Evolutionary conservation across 1,139 yeast species (phyloP).

Genomic region (Torulaspora pretoriensis): DNA sequence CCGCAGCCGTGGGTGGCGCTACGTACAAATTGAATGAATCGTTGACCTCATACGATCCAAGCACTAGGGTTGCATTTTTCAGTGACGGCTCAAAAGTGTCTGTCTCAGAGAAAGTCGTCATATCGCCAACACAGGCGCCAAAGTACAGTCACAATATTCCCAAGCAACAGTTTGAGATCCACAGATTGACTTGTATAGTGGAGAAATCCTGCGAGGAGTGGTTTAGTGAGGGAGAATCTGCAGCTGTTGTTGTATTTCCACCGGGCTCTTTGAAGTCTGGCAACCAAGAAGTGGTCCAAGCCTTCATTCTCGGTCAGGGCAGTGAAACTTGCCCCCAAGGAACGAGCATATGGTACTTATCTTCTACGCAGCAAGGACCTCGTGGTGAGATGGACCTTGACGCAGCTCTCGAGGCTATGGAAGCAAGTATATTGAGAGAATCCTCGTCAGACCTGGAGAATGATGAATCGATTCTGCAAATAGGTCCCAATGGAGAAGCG

Average conservation of each 20-base stretch:
- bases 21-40: conserved; percentile 78
- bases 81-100: conserved; percentile 72
- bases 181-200: conserved; percentile 77
- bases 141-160: conserved; percentile 38
- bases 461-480: conserved; percentile 51
- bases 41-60: conserved; percentile 60
- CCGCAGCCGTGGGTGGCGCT: conserved; percentile 98
- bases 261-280: conserved; percentile 68
- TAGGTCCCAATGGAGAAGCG: conserved; percentile 64
- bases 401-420: conserved; percentile 75
- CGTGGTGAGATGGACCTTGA: conserved; percentile 76
- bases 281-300: conserved; percentile 76
- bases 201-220: conserved; percentile 86
- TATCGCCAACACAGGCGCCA: conserved; percentile 70
- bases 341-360: conserved; percentile 85
- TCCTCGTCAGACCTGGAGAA: conserved; percentile 52
- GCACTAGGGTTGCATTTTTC: conserved; percentile 61
- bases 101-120: conserved; percentile 71
- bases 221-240: conserved; percentile 80
- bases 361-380: conserved; percentile 67
- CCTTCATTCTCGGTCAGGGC: conserved; percentile 81
- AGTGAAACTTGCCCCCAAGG: conserved; percentile 87
- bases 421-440: conserved; percentile 74
- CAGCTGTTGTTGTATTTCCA: conserved; percentile 92
- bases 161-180: conserved; percentile 49